These are phyloP conservation scores for Beta macrorhiza DNA, from an alignment of 179 eudicot species.

Conservation along the genomic window DNA sequence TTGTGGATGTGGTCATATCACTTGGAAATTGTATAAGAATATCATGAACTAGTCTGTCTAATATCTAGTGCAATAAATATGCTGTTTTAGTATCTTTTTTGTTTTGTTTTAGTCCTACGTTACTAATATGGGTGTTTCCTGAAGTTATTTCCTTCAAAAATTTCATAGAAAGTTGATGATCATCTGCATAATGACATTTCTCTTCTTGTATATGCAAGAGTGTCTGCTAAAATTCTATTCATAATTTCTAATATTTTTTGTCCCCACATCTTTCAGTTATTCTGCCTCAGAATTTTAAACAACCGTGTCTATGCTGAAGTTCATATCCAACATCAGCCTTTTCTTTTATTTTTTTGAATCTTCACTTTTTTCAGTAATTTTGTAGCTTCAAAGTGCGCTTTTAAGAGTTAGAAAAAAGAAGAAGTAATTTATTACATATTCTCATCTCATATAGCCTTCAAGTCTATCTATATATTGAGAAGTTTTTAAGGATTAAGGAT, in stretches of 20 bases:
- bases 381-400: neutral
- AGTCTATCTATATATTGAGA: neutral
- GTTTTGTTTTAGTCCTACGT: neutral
- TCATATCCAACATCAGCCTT: too few species aligned
- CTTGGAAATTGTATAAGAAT: neutral
- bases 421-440: neutral
- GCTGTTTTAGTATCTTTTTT: too few species aligned
- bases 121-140: neutral
- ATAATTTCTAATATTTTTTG: too few species aligned
- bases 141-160: too few species aligned
- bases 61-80: neutral
- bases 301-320: neutral
- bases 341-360: too few species aligned
- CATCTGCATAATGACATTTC: too few species aligned
- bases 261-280: too few species aligned
- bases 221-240: too few species aligned
- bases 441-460: neutral
- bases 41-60: neutral
- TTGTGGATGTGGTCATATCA: neutral
- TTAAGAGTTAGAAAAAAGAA: neutral
- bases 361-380: neutral
- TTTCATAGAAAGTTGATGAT: neutral
- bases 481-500: neutral
- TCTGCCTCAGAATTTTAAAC: neutral
- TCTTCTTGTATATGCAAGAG: too few species aligned